Evolutionary conservation across 2,329 filamentous ascomycete genomes (phyloP).

Genomic region (Monosporascus sp.): DNA sequence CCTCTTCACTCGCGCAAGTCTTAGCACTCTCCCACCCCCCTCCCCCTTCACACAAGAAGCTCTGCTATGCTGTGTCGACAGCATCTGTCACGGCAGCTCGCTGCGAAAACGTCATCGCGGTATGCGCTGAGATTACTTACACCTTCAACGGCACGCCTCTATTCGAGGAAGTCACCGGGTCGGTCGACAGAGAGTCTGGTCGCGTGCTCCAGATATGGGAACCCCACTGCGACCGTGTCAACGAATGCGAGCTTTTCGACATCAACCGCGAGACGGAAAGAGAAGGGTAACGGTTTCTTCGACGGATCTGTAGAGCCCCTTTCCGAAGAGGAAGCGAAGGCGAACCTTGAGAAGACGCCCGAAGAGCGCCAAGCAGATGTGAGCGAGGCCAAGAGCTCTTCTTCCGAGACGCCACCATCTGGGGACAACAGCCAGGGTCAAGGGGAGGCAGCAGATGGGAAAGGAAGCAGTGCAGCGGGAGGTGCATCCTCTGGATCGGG

Average conservation of each 20-base stretch:
- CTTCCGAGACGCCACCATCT: conserved; percentile 37
- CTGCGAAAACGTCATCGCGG: conserved; percentile 15
- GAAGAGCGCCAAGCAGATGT: conserved; percentile 42
- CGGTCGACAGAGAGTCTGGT: conserved; percentile 11
- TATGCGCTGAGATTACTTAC: conserved; percentile 16
- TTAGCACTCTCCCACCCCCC: too few relatives aligned
- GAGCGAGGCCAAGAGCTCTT: conserved; percentile 38
- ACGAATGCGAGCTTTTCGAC: conserved; percentile 31
- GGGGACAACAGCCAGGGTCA: conserved; percentile 35
- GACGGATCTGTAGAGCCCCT: conserved; percentile 44
- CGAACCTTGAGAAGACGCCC: conserved; percentile 42
- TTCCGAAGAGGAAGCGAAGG: conserved; percentile 47
- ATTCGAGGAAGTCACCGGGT: conserved; percentile 18
- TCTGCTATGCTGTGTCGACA: conserved; percentile 28
- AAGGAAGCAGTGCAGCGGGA: conserved; percentile 53
- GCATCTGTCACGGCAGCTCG: conserved; percentile 24
- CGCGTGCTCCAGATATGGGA: conserved; percentile 14
- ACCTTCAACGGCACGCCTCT: conserved; percentile 13
- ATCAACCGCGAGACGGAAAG: conserved; percentile 29
- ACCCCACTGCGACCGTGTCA: conserved; percentile 3
- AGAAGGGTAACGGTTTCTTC: conserved; percentile 44
- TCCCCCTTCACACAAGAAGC: neutral
- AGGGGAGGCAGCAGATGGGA: conserved; percentile 45
- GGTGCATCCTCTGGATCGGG: conserved; percentile 44
- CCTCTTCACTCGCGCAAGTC: too few relatives aligned